Conservation (phyloP, 2,329 filamentous ascomycete species). For the Proliferodiscus dingleyae region DNA sequence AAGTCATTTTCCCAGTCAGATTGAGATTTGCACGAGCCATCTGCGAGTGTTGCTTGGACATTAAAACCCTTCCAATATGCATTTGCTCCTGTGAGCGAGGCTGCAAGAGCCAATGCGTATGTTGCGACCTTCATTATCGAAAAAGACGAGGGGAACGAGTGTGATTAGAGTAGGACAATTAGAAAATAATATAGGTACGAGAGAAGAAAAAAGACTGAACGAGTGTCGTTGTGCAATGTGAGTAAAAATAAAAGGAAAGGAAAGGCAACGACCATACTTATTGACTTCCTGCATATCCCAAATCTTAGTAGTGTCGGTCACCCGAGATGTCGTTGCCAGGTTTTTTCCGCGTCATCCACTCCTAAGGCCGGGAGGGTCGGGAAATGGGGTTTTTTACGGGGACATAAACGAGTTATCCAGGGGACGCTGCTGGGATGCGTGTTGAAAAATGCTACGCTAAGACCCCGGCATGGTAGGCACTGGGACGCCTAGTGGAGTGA, state of each 20-base stretch:
- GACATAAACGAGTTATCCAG: background rate
- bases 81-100: constrained; percentile 27
- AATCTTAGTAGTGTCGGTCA: background rate
- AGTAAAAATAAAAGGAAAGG: background rate
- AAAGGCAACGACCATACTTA: background rate
- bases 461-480: background rate
- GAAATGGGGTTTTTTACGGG: background rate
- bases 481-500: too few species aligned
- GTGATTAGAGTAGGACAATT: background rate
- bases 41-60: constrained; percentile 36
- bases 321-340: background rate
- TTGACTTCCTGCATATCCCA: background rate
- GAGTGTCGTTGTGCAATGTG: background rate
- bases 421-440: background rate
- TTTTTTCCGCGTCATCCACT: background rate
- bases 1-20: constrained; percentile 64
- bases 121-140: constrained; percentile 22
- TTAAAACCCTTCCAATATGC: constrained; percentile 41
- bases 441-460: background rate
- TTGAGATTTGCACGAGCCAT: constrained; percentile 61
- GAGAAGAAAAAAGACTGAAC: background rate
- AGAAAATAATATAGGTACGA: background rate
- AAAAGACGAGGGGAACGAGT: constrained; percentile 1
- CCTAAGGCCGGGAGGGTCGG: background rate
- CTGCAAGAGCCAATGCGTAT: constrained; percentile 31